Evolutionary conservation across 331 rosid genomes (phyloP).

Genomic region (Acacia concinna): DNA sequence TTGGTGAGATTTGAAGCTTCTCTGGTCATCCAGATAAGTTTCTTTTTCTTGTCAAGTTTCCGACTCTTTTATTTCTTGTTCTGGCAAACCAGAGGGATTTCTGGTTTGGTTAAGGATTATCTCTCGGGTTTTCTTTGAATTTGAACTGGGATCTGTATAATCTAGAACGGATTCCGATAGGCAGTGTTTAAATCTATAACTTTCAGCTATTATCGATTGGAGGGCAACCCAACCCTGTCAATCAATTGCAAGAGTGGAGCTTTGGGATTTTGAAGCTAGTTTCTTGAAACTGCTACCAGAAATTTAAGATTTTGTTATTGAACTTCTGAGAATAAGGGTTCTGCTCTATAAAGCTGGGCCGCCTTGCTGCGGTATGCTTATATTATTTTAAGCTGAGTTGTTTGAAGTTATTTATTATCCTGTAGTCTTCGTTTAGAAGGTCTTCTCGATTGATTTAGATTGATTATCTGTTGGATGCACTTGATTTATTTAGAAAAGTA

Average conservation of each 20-base stretch:
- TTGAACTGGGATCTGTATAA: constrained; percentile 39
- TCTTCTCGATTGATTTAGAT: constrained; percentile 21
- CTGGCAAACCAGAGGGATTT: background rate
- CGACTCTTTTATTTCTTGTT: background rate
- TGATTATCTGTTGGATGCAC: constrained; percentile 23
- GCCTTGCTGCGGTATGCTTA: constrained; percentile 14
- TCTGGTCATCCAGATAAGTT: constrained; percentile 49
- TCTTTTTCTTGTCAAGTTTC: constrained; percentile 9
- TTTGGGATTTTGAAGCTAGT: constrained; percentile 34
- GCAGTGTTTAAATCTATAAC: constrained; percentile 26
- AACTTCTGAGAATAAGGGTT: background rate
- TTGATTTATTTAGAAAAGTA: constrained; percentile 4
- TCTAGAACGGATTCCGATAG: constrained; percentile 17
- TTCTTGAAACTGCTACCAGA: constrained; percentile 10
- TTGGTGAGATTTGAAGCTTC: constrained; percentile 39
- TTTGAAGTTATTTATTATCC: constrained; percentile 7
- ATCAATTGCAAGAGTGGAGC: constrained; percentile 27
- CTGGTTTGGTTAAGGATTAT: background rate
- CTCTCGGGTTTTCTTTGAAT: background rate
- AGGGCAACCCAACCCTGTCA: background rate
- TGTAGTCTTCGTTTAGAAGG: constrained; percentile 14
- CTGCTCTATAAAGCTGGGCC: constrained; percentile 9
- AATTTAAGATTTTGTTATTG: background rate
- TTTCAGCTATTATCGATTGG: background rate
- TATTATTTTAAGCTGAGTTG: constrained; percentile 12